phyloP scores from a whole-genome alignment of 1,284 basidiomycete genomes.

The Tilletia caries region DNA sequence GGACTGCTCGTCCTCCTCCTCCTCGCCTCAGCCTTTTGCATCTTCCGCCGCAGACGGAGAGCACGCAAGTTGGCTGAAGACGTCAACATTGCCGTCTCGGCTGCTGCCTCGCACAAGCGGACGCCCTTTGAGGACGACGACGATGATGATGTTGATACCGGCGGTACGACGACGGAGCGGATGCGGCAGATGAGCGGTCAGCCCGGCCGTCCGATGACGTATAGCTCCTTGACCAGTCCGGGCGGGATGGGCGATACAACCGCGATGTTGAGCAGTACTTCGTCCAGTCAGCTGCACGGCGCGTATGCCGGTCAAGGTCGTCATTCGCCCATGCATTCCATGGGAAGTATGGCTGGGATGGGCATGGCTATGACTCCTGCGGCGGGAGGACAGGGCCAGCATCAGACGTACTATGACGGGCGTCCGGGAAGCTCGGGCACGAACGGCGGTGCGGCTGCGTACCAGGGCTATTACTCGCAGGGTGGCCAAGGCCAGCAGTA shows the following conservation, averaged over 20 bases:
- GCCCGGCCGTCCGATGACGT: too few relatives aligned
- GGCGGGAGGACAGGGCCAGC: not conserved
- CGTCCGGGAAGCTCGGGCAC: not conserved
- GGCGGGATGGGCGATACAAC: not conserved
- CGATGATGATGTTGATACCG: constrained; percentile 2
- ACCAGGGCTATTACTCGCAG: constrained; percentile 6
- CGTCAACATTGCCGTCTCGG: constrained; percentile 50
- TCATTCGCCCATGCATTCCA: constrained; percentile 8
- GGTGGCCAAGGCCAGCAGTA: not conserved
- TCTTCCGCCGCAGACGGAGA: constrained; percentile 43
- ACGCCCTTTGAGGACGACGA: constrained; percentile 53
- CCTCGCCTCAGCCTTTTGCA: constrained; percentile 36
- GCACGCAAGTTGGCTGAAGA: constrained; percentile 52
- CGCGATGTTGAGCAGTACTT: not conserved
- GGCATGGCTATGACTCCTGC: not conserved
- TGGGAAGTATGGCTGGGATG: constrained; percentile 7
- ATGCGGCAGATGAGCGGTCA: not conserved
- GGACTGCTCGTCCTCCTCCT: constrained; percentile 44
- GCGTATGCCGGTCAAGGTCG: not conserved
- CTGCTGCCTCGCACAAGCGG: constrained; percentile 47
- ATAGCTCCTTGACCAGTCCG: too few relatives aligned
- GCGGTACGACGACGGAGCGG: not conserved
- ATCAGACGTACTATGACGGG: constrained; percentile 6
- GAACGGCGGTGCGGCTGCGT: not conserved
- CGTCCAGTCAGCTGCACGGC: constrained; percentile 5